These are phyloP conservation scores for Magnusiomyces fungicola DNA, from an alignment of 1,139 yeast species.

Conservation along the genomic window DNA sequence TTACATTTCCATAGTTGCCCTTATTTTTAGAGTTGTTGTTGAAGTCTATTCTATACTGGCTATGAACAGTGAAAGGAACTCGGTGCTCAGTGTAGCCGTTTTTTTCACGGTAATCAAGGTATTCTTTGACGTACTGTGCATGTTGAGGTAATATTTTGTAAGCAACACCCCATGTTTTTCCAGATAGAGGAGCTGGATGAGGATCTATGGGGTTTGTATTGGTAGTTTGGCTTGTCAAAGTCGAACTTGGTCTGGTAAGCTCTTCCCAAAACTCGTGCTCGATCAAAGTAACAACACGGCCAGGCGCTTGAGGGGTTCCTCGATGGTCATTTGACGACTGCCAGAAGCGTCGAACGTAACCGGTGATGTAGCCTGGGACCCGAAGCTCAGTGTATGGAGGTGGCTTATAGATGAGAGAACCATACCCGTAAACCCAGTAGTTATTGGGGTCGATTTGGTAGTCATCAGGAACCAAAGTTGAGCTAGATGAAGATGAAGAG, in stretches of 20 bases:
- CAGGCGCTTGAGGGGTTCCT: constrained; percentile 80
- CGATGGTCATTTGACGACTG: constrained; percentile 85
- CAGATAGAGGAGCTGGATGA: constrained; percentile 39
- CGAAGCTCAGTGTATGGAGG: constrained; percentile 64
- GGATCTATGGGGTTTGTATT: constrained; percentile 18
- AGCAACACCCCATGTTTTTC: constrained; percentile 75
- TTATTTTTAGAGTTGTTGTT: constrained; percentile 15
- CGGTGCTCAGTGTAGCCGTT: constrained; percentile 74
- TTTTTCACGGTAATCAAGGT: constrained; percentile 76
- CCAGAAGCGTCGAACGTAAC: constrained; percentile 83
- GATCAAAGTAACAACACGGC: constrained; percentile 78
- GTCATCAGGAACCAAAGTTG: not conserved
- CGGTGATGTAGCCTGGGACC: constrained; percentile 68
- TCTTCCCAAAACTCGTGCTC: constrained; percentile 44
- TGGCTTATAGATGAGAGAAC: constrained; percentile 84
- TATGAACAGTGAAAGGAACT: constrained; percentile 53
- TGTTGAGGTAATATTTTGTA: constrained; percentile 66
- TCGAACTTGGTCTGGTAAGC: constrained; percentile 8
- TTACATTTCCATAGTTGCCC: constrained; percentile 17
- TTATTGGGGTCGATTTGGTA: constrained; percentile 13
- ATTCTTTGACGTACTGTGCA: constrained; percentile 54
- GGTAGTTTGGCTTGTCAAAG: not conserved
- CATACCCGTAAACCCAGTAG: constrained; percentile 83
- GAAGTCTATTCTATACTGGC: not conserved
- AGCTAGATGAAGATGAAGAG: too few relatives aligned